phyloP scores from a whole-genome alignment of 164 flowering plant species.

The Akebia trifoliata region DNA sequence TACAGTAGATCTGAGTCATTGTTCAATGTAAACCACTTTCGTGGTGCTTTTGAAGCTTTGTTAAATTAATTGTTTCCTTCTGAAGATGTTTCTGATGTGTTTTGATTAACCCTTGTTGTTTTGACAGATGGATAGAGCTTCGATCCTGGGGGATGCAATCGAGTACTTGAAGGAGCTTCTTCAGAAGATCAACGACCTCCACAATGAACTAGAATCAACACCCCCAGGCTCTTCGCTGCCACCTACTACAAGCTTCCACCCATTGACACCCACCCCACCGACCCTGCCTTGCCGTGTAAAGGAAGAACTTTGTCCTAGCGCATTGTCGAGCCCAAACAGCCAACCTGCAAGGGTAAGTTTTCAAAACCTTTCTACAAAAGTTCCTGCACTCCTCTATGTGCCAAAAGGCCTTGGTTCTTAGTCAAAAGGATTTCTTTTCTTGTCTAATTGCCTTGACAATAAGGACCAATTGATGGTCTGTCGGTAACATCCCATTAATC shows the following conservation, averaged over 20 bases:
- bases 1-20: neutral
- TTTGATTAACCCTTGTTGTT: constrained; percentile 1
- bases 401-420: neutral
- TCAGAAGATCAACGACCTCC: constrained; percentile 60
- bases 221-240: constrained; percentile 42
- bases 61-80: neutral
- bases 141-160: constrained; percentile 67
- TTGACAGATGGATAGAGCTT: constrained; percentile 63
- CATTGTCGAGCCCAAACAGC: constrained; percentile 54
- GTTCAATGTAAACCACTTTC: too few relatives aligned
- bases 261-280: constrained; percentile 49
- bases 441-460: too few relatives aligned
- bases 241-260: constrained; percentile 41
- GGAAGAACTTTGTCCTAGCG: constrained; percentile 53
- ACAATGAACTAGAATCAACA: constrained; percentile 52
- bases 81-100: neutral
- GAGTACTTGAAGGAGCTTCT: constrained; percentile 68
- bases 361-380: neutral
- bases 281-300: constrained; percentile 48
- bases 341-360: constrained; percentile 54
- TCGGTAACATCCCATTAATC: too few relatives aligned
- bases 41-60: neutral
- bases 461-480: too few relatives aligned
- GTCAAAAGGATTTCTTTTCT: too few relatives aligned
- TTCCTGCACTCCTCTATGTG: too few relatives aligned